These are phyloP conservation scores for Mortierella hygrophila DNA, from an alignment of 192 early-diverging fungal species.

Conservation along the genomic window DNA sequence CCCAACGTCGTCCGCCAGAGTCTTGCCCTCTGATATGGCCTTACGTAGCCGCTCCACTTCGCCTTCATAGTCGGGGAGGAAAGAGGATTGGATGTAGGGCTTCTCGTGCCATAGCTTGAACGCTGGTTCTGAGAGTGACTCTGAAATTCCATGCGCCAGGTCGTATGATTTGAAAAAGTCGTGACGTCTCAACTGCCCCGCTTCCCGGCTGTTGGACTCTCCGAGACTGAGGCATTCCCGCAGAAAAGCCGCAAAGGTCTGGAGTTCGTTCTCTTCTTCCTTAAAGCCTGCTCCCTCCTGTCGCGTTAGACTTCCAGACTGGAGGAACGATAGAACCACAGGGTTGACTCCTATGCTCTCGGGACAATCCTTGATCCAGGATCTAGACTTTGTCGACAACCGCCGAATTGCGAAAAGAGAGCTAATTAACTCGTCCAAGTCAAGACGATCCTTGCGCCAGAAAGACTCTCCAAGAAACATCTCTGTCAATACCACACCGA, in stretches of 20 bases:
- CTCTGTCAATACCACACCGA: constrained; percentile 68
- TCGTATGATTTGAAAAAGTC: constrained; percentile 30
- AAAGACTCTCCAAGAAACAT: constrained; percentile 63
- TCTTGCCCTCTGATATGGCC: constrained; percentile 8
- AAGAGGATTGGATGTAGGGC: constrained; percentile 60
- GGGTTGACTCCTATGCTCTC: constrained; percentile 61
- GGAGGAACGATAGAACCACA: constrained; percentile 58
- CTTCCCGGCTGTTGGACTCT: constrained; percentile 11
- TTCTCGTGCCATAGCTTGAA: constrained; percentile 35
- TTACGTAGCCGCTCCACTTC: constrained; percentile 40
- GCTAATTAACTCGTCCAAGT: constrained; percentile 62
- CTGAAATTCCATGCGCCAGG: neutral
- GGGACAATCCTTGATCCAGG: constrained; percentile 36
- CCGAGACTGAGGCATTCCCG: constrained; percentile 25
- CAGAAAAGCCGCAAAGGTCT: constrained; percentile 22
- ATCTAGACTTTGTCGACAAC: constrained; percentile 37
- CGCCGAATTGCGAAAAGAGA: constrained; percentile 57
- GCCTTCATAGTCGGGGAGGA: constrained; percentile 53
- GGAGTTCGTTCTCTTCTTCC: neutral
- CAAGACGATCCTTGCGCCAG: constrained; percentile 62
- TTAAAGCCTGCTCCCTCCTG: neutral
- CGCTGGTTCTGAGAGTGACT: neutral
- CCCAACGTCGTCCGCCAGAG: neutral
- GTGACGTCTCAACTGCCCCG: constrained; percentile 27
- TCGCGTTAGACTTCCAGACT: constrained; percentile 15